Base-by-base conservation (phyloP, 164 flowering plant species). In the Liriodendron chinense region DNA sequence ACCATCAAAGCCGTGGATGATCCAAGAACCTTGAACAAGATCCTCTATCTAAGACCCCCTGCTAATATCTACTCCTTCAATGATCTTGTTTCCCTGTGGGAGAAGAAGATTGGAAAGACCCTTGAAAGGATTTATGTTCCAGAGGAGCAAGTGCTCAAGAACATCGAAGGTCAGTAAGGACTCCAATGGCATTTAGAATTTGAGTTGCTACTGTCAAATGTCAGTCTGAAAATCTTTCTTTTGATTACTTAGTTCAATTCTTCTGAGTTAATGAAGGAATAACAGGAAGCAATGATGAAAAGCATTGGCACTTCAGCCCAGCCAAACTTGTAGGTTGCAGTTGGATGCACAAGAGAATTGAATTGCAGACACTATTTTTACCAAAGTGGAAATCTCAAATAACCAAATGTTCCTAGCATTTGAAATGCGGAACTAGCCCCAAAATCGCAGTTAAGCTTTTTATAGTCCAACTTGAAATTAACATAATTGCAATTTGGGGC, bases 11-110 rank as follows among this genome's bases (percentile, higher is more conserved):
- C 91, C 0, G 90, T 85, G 63, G 91, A 87, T 74, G 94, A 89
- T 68, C 94, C 93, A 34, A 85, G 91, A 77, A 88, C 96, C 59
- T 72, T 89, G 85, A 89, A 90, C 89, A 89, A 88, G 77, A 81
- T 81, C 78, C 79, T 92, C 63, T 83, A 81, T 81, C 70, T 92
- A 59, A 86, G 70, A 72, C 91, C 94, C 34, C 81, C 89, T 8
- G 79, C 74, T 22, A 87, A 90, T 80, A 81, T 62, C 14, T 76
- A 69, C 78, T 86, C 94, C 10, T 80, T 87, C 81, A 87, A 88
- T 57, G 92, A 91, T 18, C 81, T 90, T 7, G 91, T 87, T 14
- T 80, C 88, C 24, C 53, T 89, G 10, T 89, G 93, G 96, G 94
- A 90, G 82, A 89, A 85, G 77, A 87, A 86, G 83, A 90, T 87